Conservation (phyloP, 768 basidiomycete genomes). For the Tricholoma hemisulphureum region DNA sequence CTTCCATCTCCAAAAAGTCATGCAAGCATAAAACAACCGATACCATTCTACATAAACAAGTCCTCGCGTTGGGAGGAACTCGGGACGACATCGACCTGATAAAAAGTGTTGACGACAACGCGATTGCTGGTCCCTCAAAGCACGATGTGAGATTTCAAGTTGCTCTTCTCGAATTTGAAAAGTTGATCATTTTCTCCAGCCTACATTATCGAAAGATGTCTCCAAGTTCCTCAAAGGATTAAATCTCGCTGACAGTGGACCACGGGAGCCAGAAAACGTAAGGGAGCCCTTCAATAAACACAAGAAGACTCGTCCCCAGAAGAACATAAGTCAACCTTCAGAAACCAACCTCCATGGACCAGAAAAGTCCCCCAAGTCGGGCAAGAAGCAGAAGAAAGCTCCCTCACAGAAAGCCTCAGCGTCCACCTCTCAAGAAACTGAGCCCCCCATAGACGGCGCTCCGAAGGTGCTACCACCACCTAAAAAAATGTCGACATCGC, state of each 20-base stretch:
- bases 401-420: slow-evolving; percentile 3
- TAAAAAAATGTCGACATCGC: slow-evolving; percentile 37
- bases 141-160: slow-evolving; percentile 29
- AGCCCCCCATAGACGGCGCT: slow-evolving; percentile 2
- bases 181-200: slow-evolving; percentile 25
- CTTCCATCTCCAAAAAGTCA: slow-evolving; percentile 7
- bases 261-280: slow-evolving; percentile 11
- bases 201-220: slow-evolving; percentile 43
- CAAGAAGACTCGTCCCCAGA: slow-evolving; percentile 11
- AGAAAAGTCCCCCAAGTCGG: slow-evolving; percentile 8
- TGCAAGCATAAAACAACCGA: slow-evolving; percentile 14
- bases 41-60: slow-evolving; percentile 27
- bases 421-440: slow-evolving; percentile 4
- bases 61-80: slow-evolving; percentile 46
- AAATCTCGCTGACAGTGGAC: slow-evolving; percentile 24
- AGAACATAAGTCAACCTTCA: background rate
- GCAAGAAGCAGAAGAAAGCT: slow-evolving; percentile 20
- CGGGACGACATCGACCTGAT: slow-evolving; percentile 47
- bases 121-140: slow-evolving; percentile 25
- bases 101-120: slow-evolving; percentile 36
- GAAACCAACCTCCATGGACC: background rate
- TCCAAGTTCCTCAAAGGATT: slow-evolving; percentile 45
- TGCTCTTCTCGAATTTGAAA: background rate
- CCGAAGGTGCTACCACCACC: slow-evolving; percentile 23
- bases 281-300: slow-evolving; percentile 17